Evolutionary conservation across 306 rosid species (phyloP).

Genomic region (Malus fusca): DNA sequence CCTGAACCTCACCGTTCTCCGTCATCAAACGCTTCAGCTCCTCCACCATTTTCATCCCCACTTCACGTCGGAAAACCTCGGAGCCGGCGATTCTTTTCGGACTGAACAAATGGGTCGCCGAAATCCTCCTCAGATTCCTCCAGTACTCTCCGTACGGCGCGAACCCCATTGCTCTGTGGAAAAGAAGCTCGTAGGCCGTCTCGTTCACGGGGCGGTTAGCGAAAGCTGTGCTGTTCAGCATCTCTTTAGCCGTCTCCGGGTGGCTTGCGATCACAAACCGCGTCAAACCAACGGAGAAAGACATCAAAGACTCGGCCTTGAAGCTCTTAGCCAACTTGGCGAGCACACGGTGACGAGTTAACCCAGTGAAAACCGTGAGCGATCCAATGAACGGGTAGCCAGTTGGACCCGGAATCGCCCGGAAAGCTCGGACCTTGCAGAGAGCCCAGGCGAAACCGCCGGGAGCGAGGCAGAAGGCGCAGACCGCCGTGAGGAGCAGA

Average conservation of each 20-base stretch:
- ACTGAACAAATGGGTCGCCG: conserved; percentile 31
- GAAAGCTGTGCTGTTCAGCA: conserved; percentile 21
- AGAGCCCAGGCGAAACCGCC: conserved; percentile 36
- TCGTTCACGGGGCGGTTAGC: conserved; percentile 38
- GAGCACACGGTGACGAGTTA: conserved; percentile 20
- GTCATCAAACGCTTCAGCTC: not conserved
- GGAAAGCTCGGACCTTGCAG: conserved; percentile 4
- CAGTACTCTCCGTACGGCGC: conserved; percentile 38
- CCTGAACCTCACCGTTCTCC: not conserved
- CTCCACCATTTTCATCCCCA: conserved; percentile 17
- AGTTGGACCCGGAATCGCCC: conserved; percentile 18
- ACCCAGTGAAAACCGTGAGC: not conserved
- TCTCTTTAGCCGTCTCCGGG: conserved; percentile 27
- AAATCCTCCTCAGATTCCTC: conserved; percentile 30
- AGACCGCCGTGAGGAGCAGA: not conserved
- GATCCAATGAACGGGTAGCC: conserved; percentile 17
- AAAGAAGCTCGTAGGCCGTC: conserved; percentile 34
- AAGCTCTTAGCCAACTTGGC: conserved; percentile 15
- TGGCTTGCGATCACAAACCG: conserved; percentile 27
- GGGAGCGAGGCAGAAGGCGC: conserved; percentile 15
- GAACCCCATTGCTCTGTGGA: conserved; percentile 40
- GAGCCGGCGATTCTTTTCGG: conserved; percentile 18
- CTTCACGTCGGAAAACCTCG: conserved; percentile 11
- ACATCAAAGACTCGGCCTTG: conserved; percentile 18
- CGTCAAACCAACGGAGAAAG: conserved; percentile 26